Evolutionary conservation across 306 rosid genomes (phyloP), one percentile per base, ranked within the genome.

Genomic region (Quercus mongolica): DNA sequence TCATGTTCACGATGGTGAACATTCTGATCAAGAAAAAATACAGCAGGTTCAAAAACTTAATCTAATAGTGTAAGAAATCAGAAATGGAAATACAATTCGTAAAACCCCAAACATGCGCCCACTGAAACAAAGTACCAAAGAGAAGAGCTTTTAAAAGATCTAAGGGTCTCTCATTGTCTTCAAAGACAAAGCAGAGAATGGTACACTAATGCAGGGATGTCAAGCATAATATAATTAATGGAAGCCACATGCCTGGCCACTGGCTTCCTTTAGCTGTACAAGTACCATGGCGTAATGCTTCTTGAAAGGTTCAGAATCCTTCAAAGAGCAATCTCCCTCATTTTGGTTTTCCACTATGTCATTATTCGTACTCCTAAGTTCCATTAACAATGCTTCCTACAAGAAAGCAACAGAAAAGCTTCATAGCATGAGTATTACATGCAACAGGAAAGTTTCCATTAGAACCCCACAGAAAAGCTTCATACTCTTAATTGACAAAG

Each of bases 181-280:
- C 46, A 41, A 41, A 41, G 46, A 41, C 73, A 74, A 61, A 3
- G 26, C 44, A 81, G 74, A 78, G 69, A 58, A 55, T 73, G 52
- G 35, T 52, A 77, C 21, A 62, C 15, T 33, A 21, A 69, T 58
- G 8, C 64, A 77, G 77, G 58, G 51, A 77, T 18, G 5, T n/a
- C 44, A 74, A 69, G 52, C 72, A 52, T 38, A 38, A 69, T 73
- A 78, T 74, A 84, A 88, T 80, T 76, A 78, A 89, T 8, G 93
- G 97, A 94, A 92, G 98, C 94, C 95, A 88, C 97, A 90, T 89
- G 97, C 97, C 97, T 92, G 90, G 86, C 85, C 94, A 91, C 94
- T 89, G 96, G 96, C 97, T 92, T 92, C 96, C 92, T 91, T 89
- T 85, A 92, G 96, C 96, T 89, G 92, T 91, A 92, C 89, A 85